A percentile compares a stretch with the other conserved stretches of the same genome.
These are phyloP conservation scores for Beauveria pseudobassiana DNA, from an alignment of 2,329 filamentous ascomycete species.

Conservation along the genomic window DNA sequence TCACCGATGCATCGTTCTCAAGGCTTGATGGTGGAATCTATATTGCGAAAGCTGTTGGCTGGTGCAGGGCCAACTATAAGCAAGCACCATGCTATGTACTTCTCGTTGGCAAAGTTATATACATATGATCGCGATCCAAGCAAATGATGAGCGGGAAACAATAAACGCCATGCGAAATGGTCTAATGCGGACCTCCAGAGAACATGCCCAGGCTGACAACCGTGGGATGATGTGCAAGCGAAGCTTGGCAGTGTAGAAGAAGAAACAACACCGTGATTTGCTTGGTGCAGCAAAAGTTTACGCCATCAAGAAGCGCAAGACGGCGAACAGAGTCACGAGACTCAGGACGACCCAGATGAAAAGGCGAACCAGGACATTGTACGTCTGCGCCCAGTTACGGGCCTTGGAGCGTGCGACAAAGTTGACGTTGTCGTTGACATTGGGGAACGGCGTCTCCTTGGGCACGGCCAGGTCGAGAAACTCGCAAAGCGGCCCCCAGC, in stretches of 20 bases:
- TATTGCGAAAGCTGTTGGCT: background rate
- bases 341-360: conserved; percentile 15
- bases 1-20: background rate
- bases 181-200: conserved; percentile 2
- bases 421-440: conserved; percentile 28
- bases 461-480: conserved; percentile 28
- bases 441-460: conserved; percentile 26
- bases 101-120: background rate
- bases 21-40: background rate
- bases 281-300: background rate
- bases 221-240: background rate
- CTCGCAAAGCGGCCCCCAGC: conserved; percentile 31
- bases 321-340: conserved; percentile 11
- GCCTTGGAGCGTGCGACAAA: conserved; percentile 26
- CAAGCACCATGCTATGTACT: conserved; percentile 7
- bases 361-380: conserved; percentile 25
- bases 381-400: conserved; percentile 27
- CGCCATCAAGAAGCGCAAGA: background rate
- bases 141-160: background rate
- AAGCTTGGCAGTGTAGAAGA: background rate
- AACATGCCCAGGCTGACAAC: background rate
- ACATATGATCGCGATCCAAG: background rate
- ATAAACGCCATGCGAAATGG: conserved; percentile 7
- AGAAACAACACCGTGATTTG: background rate
- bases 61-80: background rate